phyloP scores from a whole-genome alignment of 768 basidiomycete species.

The Pisolithus marmoratus region DNA sequence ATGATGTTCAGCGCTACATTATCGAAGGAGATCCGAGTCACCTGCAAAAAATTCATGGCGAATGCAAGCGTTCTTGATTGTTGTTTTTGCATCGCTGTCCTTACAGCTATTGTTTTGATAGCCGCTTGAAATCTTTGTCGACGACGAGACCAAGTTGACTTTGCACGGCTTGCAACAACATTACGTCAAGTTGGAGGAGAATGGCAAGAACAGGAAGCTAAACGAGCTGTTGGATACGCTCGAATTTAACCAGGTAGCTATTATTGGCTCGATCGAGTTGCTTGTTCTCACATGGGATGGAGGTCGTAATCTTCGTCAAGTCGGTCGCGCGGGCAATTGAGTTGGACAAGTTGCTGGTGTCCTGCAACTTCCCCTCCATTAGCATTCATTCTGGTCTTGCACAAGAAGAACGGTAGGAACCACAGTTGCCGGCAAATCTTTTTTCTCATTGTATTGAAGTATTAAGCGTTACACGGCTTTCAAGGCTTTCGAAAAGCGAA shows the following conservation, averaged over 20 bases:
- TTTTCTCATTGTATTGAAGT: constrained; percentile 36
- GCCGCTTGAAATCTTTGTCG: constrained; percentile 99
- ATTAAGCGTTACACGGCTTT: constrained; percentile 96
- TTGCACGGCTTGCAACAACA: constrained; percentile 98
- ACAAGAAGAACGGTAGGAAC: constrained; percentile 88
- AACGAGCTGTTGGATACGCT: constrained; percentile 93
- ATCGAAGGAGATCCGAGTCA: constrained; percentile 92
- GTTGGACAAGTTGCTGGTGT: constrained; percentile 90
- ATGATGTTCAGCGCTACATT: constrained; percentile 99
- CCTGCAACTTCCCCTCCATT: constrained; percentile 98
- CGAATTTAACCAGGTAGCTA: constrained; percentile 91
- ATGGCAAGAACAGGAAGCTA: constrained; percentile 91
- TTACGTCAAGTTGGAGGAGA: constrained; percentile 95
- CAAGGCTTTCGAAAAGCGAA: constrained; percentile 99
- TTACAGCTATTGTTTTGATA: constrained; percentile 24
- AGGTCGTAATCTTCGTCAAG: constrained; percentile 99
- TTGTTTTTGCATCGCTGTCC: not conserved
- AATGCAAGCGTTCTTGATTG: constrained; percentile 55
- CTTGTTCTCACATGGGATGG: not conserved
- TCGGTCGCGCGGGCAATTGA: constrained; percentile 96
- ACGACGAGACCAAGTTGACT: constrained; percentile 98
- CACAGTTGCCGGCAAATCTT: not conserved
- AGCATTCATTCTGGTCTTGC: constrained; percentile 91
- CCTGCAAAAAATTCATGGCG: constrained; percentile 99
- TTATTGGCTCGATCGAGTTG: not conserved